Conservation (phyloP, 2,329 filamentous ascomycete genomes). For the Colletotrichum nymphaeae region DNA sequence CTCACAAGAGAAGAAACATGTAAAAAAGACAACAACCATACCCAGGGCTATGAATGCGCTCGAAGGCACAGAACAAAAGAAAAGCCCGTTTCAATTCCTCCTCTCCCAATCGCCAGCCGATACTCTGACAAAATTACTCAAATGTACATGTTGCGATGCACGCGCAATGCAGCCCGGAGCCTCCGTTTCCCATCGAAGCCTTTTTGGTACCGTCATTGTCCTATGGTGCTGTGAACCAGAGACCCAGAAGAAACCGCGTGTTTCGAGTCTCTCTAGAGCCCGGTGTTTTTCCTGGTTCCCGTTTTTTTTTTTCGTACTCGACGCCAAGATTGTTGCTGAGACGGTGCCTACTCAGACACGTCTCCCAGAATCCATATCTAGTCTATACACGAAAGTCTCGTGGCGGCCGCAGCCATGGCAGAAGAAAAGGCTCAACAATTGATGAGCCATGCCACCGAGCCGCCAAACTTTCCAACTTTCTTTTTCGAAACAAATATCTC, state of each 20-base stretch:
- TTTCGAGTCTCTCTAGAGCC: conserved; percentile 2
- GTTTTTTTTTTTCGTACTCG: conserved; percentile 18
- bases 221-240: conserved; percentile 11
- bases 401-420: conserved; percentile 10
- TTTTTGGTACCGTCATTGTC: conserved; percentile 9
- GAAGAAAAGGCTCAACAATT: conserved; percentile 10
- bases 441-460: conserved; percentile 9
- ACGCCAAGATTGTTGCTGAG: conserved; percentile 12
- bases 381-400: conserved; percentile 35
- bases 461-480: conserved; percentile 17
- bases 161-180: conserved; percentile 3
- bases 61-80: conserved; percentile 8
- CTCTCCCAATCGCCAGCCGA: conserved; percentile 18
- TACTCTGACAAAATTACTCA: conserved; percentile 35
- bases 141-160: conserved; percentile 30
- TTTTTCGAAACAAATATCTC: conserved; percentile 16
- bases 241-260: neutral
- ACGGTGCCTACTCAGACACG: conserved; percentile 9
- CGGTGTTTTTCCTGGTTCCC: neutral
- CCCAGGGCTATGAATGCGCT: conserved; percentile 3
- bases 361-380: conserved; percentile 25
- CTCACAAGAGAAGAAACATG: conserved; percentile 19
- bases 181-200: conserved; percentile 6
- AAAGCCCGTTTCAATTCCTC: conserved; percentile 24
- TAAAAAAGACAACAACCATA: conserved; percentile 8